Evolutionary conservation across 106 monocot genomes (phyloP), one percentile per base, ranked within the genome.

Genomic region (Dendrobium huoshanense): DNA sequence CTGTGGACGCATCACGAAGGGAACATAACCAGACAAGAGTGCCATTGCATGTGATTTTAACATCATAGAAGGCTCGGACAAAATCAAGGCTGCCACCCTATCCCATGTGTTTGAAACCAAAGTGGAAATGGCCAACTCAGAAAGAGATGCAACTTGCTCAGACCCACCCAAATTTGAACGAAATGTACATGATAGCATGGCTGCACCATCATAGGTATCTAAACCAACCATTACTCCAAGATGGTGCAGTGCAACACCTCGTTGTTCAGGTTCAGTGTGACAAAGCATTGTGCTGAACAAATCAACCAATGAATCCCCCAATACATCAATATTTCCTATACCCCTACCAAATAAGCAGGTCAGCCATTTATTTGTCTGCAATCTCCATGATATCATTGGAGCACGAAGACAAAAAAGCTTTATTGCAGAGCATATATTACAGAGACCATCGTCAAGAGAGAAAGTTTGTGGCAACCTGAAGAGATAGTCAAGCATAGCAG

Each of bases 291-390:
- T 56, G 68, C 81, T 70, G 79, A 95, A 89, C 77, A 99, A 78
- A 86, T 99, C 95, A 75, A 81, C 84, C 79, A 99, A 77, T 67
- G 89, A 75, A 80, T n/a, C 72, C 31, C 79, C 85, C 64, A 80
- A 68, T 75, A 79, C 87, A 81, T 78, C 77, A 43, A 88, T 25
- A 31, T 55, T 73, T 75, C 64, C 42, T 13, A 86, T 77, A 31
- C 80, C 84, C 37, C 84, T 85, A 22, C 16, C 74, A 37, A 89
- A 83, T 74, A 98, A 86, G 19, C 78, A 86, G 58, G 86, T 81
- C 77, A 99, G 56, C 98, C 98, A 99, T 81, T 91, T 95, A 79
- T 95, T 92, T 67, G 91, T 82, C 77, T 90, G 91, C 73, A 99
- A 70, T 59, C 98, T 79, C 98, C 92, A 95, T 44, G 98, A 93